Conservation (phyloP, 2,329 filamentous ascomycete species). For the Paraconiothyrium brasiliense region DNA sequence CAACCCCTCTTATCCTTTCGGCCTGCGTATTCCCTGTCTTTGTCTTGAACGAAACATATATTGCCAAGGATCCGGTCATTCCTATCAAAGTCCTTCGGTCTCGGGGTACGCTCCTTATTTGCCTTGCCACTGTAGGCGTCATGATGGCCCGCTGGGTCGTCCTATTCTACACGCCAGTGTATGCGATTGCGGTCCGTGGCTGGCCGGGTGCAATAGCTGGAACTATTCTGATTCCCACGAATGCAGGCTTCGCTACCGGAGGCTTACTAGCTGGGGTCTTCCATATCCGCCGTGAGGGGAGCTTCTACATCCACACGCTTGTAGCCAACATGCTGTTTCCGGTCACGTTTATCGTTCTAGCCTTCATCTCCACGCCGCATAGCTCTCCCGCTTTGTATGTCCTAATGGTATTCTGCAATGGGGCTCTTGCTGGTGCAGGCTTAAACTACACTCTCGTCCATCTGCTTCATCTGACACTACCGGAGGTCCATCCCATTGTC, state of each 20-base stretch:
- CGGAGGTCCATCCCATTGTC: constrained; percentile 75
- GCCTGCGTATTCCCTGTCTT: constrained; percentile 61
- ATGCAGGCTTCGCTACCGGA: constrained; percentile 78
- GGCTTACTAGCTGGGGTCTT: constrained; percentile 77
- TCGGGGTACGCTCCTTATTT: constrained; percentile 75
- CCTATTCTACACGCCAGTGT: constrained; percentile 82
- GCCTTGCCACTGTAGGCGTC: constrained; percentile 76
- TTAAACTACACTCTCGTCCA: constrained; percentile 86
- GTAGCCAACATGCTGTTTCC: constrained; percentile 70
- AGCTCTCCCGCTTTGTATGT: constrained; percentile 66
- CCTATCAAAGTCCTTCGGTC: constrained; percentile 75
- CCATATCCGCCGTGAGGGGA: constrained; percentile 76
- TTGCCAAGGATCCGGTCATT: constrained; percentile 76
- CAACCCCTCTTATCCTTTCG: constrained; percentile 69
- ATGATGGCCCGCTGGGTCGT: constrained; percentile 85
- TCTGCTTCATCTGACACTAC: constrained; percentile 74
- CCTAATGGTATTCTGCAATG: constrained; percentile 72
- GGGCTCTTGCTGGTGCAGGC: constrained; percentile 74
- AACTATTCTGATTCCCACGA: constrained; percentile 81
- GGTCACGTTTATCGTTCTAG: constrained; percentile 66
- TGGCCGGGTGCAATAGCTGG: constrained; percentile 76
- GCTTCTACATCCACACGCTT: constrained; percentile 74
- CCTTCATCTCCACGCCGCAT: constrained; percentile 62
- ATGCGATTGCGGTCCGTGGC: constrained; percentile 77
- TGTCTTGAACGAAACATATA: constrained; percentile 68